phyloP scores from a whole-genome alignment of 106 monocot species.

The Ottelia alismoides region DNA sequence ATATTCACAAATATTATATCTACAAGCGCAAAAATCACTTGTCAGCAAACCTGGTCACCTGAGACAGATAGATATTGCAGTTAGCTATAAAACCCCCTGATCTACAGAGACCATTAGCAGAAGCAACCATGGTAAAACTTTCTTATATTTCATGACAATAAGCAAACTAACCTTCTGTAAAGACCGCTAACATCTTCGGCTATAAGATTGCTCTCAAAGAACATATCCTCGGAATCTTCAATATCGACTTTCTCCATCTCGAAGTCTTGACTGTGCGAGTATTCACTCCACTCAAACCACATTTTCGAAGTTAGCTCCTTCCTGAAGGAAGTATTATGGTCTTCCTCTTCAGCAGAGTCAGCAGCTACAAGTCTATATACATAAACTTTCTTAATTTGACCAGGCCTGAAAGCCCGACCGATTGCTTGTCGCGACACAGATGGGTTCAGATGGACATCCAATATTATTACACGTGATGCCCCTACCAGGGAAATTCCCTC shows the following conservation, averaged over 20 bases:
- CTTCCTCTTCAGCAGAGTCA: constrained; percentile 54
- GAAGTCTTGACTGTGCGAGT: constrained; percentile 21
- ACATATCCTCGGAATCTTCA: constrained; percentile 29
- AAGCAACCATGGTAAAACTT: no score
- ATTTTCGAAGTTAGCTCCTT: constrained; percentile 84
- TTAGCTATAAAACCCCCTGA: no score
- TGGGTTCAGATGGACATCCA: constrained; percentile 93
- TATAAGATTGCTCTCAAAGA: constrained; percentile 38
- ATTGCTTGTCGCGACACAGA: constrained; percentile 94
- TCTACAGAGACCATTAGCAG: no score
- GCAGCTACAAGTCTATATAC: constrained; percentile 78
- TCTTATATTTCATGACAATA: no score
- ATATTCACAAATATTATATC: no score
- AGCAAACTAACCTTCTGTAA: constrained; percentile 18
- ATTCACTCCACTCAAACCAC: constrained; percentile 92
- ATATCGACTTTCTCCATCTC: constrained; percentile 33
- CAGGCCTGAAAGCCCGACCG: constrained; percentile 86
- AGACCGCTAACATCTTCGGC: constrained; percentile 45
- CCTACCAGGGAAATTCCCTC: constrained; percentile 93
- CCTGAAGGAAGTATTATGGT: constrained; percentile 53
- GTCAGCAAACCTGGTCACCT: no score
- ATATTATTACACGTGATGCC: constrained; percentile 69
- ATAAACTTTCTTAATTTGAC: constrained; percentile 62
- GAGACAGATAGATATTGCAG: no score
- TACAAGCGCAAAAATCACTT: no score